Evolutionary conservation across 768 basidiomycete genomes (phyloP).

Genomic region (Xerocomellus dryophilus): DNA sequence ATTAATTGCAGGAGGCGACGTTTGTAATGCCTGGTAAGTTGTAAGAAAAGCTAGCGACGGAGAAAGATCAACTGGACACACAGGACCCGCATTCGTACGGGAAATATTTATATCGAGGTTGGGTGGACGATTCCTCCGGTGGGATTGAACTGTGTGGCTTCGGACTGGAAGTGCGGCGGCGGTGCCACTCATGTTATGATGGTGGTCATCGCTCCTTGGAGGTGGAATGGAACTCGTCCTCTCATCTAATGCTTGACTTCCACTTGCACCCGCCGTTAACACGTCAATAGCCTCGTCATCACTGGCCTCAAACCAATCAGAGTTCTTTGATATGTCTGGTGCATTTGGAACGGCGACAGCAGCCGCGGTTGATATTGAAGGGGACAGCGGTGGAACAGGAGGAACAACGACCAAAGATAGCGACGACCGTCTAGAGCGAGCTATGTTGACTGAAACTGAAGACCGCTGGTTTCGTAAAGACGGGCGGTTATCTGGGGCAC

Average conservation of each 20-base stretch:
- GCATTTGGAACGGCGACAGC: conserved; percentile 34
- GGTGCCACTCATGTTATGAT: conserved; percentile 16
- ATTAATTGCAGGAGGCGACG: conserved; percentile 38
- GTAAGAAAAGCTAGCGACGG: conserved; percentile 62
- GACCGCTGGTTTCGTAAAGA: conserved; percentile 41
- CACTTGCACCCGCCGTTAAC: conserved; percentile 77
- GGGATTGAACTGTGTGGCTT: conserved; percentile 28
- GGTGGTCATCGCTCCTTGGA: conserved; percentile 28
- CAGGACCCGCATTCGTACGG: conserved; percentile 31
- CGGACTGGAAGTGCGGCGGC: conserved; percentile 28
- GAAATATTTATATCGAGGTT: conserved; percentile 61
- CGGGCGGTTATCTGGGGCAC: conserved; percentile 32
- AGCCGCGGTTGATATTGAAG: conserved; percentile 35
- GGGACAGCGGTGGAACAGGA: conserved; percentile 34
- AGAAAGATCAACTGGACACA: conserved; percentile 48
- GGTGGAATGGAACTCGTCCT: conserved; percentile 58
- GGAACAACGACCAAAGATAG: conserved; percentile 57
- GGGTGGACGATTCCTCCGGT: conserved; percentile 58
- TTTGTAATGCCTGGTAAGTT: conserved; percentile 59
- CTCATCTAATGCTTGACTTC: conserved; percentile 79
- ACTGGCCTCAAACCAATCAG: conserved; percentile 74
- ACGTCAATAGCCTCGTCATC: conserved; percentile 87
- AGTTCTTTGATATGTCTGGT: conserved; percentile 46
- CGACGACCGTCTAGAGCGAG: conserved; percentile 52
- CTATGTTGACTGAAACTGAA: conserved; percentile 39